Conservation (phyloP, 495 filamentous ascomycete genomes). For the Endocarpon pusillum region DNA sequence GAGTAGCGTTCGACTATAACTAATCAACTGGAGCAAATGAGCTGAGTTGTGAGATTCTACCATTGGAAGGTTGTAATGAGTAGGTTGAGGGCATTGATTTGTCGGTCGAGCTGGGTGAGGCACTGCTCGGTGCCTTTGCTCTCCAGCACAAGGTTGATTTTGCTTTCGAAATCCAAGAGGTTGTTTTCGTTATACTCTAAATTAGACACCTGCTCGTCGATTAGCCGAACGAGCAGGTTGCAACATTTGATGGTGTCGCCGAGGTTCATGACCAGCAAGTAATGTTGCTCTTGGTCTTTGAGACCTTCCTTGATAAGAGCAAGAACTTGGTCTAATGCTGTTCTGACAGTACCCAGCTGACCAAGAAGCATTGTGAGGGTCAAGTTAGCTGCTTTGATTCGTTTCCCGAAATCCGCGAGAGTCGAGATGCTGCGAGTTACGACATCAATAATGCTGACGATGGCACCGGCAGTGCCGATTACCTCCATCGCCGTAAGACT, state of each 20-base stretch:
- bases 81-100: constrained; percentile 10
- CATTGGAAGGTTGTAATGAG: constrained; percentile 8
- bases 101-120: constrained; percentile 3
- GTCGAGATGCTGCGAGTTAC: neutral
- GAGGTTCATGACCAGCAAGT: constrained; percentile 7
- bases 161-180: constrained; percentile 5
- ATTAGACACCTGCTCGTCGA: constrained; percentile 3
- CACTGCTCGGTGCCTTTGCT: constrained; percentile 2
- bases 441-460: constrained; percentile 1
- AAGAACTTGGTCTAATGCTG: constrained; percentile 9
- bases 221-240: constrained; percentile 1
- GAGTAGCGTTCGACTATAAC: constrained; percentile 1
- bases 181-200: constrained; percentile 1
- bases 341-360: constrained; percentile 9
- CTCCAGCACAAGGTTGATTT: constrained; percentile 2
- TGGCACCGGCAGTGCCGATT: neutral
- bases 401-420: neutral
- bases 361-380: constrained; percentile 4
- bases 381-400: neutral
- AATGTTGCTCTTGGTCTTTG: constrained; percentile 2
- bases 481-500: no score
- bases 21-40: neutral
- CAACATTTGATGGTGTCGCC: constrained; percentile 7
- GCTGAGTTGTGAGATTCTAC: constrained; percentile 1
- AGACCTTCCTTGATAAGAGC: constrained; percentile 5